Evolutionary conservation across 257 asterid genomes (phyloP), one percentile per base, ranked within the genome.

Genomic region (Plantago major): DNA sequence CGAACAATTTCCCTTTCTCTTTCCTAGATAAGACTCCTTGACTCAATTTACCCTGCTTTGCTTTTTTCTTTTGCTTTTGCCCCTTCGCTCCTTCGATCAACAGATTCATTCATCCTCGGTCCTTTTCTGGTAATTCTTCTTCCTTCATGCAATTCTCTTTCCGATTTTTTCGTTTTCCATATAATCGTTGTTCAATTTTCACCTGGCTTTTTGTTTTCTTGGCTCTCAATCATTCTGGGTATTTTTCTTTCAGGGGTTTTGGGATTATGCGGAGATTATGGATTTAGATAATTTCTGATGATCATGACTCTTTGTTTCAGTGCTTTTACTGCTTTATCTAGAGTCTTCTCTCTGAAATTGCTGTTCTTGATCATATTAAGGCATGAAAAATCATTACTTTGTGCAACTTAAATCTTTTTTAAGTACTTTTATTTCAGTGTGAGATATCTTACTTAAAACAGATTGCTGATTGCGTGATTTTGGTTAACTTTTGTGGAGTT

Each of bases 201-300:
- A 66, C 44, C 69, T 67, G 82, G 80, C 72, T 50, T 72, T 69
- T 73, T 52, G 63, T 69, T 45, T 65, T 55, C 67, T 68, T 71
- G 82, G 71, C 72, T 69, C 65, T 71, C 66, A 54, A 59, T 60
- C 63, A 61, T 45, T 61, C 62, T 75, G 26, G 26, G 26, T 56
- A 18, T 46, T 62, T 45, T 66, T 62, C 42, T 17, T 54, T 8
- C 40, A 5, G 8, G 37, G 40, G 40, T 33, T 33, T 15, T 60
- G 72, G 73, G 68, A 42, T 62, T 71, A 66, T 71, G 60, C 7
- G 65, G 26, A 53, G 63, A 72, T 70, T 64, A 62, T 17, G 64
- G 56, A 60, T 68, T 60, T 66, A 71, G 68, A 69, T 57, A 76
- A 22, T 71, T 69, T 33, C 73, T 68, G 26, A 22, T 33, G 40